Conservation (phyloP, 257 asterid species). For the Capsicum rhomboideum region DNA sequence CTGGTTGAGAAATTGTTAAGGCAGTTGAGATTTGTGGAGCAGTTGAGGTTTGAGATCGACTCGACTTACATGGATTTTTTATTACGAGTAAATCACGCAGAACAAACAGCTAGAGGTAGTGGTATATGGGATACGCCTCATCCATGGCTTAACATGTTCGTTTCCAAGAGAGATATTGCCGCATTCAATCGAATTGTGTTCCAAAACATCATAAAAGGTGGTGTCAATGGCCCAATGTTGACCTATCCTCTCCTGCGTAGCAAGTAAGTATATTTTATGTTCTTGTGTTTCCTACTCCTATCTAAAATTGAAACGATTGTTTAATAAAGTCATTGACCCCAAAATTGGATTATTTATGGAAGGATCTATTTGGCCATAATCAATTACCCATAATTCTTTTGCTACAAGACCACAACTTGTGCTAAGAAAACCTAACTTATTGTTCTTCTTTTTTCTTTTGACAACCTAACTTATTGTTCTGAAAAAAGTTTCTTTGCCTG, state of each 20-base stretch:
- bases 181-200: constrained; percentile 60
- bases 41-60: constrained; percentile 34
- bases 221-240: constrained; percentile 88
- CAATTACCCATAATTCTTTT: background rate
- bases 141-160: constrained; percentile 92
- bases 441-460: no score
- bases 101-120: constrained; percentile 53
- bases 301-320: background rate
- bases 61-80: constrained; percentile 53
- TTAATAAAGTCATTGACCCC: background rate
- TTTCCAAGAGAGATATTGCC: constrained; percentile 53
- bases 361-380: background rate
- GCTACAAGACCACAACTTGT: background rate
- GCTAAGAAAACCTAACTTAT: background rate
- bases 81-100: constrained; percentile 71
- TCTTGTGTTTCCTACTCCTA: background rate
- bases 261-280: constrained; percentile 43
- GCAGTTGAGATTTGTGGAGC: constrained; percentile 25
- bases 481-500: background rate
- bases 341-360: background rate
- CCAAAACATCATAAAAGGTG: constrained; percentile 56
- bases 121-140: constrained; percentile 96
- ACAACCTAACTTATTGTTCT: background rate
- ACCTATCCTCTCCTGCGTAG: constrained; percentile 75
- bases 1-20: constrained; percentile 41